Percentiles rank a stretch among this genome's conserved stretches.
Evolutionary conservation across 441 rosid species (phyloP).

Genomic region (Bocquillonia castaneifolia): DNA sequence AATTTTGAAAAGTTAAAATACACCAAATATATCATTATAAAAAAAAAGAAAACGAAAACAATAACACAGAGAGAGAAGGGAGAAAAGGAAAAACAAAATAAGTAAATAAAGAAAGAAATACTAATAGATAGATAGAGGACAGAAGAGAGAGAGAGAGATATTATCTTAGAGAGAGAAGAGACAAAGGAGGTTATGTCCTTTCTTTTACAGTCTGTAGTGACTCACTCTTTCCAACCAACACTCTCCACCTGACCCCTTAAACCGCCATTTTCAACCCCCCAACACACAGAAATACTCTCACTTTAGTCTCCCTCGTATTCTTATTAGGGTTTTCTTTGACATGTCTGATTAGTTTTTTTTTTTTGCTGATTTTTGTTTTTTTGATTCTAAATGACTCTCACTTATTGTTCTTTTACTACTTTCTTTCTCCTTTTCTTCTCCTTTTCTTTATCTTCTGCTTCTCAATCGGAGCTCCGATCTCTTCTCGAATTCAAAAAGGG

Average conservation of each 20-base stretch:
- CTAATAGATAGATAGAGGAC: too few species aligned
- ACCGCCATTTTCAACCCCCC: conserved; percentile 41
- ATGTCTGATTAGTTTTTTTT: conserved; percentile 18
- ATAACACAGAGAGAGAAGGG: neutral
- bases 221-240: conserved; percentile 32
- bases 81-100: neutral
- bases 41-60: neutral
- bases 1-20: too few species aligned
- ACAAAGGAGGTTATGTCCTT: neutral
- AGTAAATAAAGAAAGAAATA: too few species aligned
- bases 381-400: conserved; percentile 43
- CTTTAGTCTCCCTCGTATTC: conserved; percentile 1
- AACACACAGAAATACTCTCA: neutral
- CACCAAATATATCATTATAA: neutral
- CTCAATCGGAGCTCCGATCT: conserved; percentile 47
- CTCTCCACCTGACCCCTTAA: conserved; percentile 21
- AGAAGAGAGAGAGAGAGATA: too few species aligned
- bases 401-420: conserved; percentile 23
- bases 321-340: conserved; percentile 20
- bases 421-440: conserved; percentile 1
- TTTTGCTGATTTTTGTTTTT: neutral
- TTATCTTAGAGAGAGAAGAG: conserved; percentile 10
- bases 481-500: conserved; percentile 87
- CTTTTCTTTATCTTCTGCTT: conserved; percentile 1
- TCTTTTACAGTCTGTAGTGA: conserved; percentile 51